phyloP scores from a whole-genome alignment of 495 filamentous ascomycete species.

The Penicillium bovifimosum region DNA sequence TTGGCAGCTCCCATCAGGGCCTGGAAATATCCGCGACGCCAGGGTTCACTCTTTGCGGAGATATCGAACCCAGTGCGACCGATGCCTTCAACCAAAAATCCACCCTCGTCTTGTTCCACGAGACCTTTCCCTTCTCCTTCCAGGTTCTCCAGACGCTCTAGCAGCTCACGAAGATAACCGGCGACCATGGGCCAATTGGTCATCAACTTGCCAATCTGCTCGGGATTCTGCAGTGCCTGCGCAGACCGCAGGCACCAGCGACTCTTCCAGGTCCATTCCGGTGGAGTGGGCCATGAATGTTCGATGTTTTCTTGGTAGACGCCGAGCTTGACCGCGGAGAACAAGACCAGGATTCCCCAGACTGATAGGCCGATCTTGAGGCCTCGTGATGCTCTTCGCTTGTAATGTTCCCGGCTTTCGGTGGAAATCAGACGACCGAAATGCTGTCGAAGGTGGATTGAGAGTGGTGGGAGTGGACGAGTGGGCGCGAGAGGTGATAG shows the following conservation, averaged over 20 bases:
- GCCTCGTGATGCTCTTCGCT: slow-evolving; percentile 54
- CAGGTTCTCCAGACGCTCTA: slow-evolving; percentile 59
- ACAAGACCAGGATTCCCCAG: slow-evolving; percentile 49
- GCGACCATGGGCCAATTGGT: slow-evolving; percentile 63
- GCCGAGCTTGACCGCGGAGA: slow-evolving; percentile 50
- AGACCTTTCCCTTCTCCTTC: slow-evolving; percentile 62
- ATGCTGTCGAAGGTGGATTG: slow-evolving; percentile 46
- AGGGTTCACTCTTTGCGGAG: slow-evolving; percentile 66
- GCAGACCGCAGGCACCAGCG: slow-evolving; percentile 55
- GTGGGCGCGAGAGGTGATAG: slow-evolving; percentile 50
- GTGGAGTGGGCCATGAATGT: slow-evolving; percentile 65
- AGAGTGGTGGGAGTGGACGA: slow-evolving; percentile 31
- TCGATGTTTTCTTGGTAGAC: slow-evolving; percentile 66
- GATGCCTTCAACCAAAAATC: slow-evolving; percentile 47
- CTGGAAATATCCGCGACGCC: slow-evolving; percentile 79
- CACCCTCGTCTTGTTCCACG: slow-evolving; percentile 50
- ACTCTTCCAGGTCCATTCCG: slow-evolving; percentile 64
- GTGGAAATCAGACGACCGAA: slow-evolving; percentile 71
- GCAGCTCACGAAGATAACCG: slow-evolving; percentile 44
- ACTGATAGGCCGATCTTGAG: slow-evolving; percentile 51
- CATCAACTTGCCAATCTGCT: slow-evolving; percentile 42
- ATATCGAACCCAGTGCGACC: slow-evolving; percentile 63
- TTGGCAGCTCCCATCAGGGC: slow-evolving; percentile 68
- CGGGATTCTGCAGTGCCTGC: slow-evolving; percentile 49
- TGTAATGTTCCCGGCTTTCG: slow-evolving; percentile 62